A percentile compares a stretch with the other conserved stretches of the same genome.
phyloP scores from a whole-genome alignment of 202 grass and related monocot species.

The Tripidium arundinaceum region DNA sequence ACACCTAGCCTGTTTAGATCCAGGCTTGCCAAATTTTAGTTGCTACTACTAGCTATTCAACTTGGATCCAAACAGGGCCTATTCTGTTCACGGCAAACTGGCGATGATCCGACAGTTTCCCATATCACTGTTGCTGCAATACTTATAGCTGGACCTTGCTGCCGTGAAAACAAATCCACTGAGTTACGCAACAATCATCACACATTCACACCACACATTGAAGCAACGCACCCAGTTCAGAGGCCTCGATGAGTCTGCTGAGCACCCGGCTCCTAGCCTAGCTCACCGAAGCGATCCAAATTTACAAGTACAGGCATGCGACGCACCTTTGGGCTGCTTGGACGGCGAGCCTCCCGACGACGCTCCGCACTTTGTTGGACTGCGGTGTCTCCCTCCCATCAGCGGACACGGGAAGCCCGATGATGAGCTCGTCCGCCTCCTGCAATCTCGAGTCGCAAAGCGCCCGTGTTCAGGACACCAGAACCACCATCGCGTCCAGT shows the following conservation, averaged over 20 bases:
- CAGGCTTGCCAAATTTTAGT: background rate
- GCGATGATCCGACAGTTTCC: background rate
- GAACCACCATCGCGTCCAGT: background rate
- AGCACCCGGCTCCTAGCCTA: background rate
- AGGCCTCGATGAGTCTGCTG: background rate
- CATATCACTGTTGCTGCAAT: slow-evolving; percentile 10
- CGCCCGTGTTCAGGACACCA: background rate
- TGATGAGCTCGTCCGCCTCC: slow-evolving; percentile 76
- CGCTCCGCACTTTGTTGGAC: slow-evolving; percentile 72
- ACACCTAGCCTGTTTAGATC: background rate
- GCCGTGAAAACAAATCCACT: background rate
- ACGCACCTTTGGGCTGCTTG: slow-evolving; percentile 64
- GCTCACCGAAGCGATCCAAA: background rate
- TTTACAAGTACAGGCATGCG: background rate
- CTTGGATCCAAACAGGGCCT: background rate
- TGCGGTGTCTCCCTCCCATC: slow-evolving; percentile 66
- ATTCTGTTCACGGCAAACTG: background rate
- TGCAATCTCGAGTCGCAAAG: slow-evolving; percentile 14
- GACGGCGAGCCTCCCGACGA: slow-evolving; percentile 65
- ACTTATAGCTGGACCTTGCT: background rate
- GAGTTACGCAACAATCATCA: background rate
- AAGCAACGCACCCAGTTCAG: background rate
- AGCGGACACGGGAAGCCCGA: slow-evolving; percentile 63
- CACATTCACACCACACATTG: background rate
- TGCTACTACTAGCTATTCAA: background rate